Percentiles rank a stretch among this genome's conserved stretches.
These are phyloP conservation scores for Drechslera avenae DNA, from an alignment of 2,329 filamentous ascomycete species.

Conservation along the genomic window DNA sequence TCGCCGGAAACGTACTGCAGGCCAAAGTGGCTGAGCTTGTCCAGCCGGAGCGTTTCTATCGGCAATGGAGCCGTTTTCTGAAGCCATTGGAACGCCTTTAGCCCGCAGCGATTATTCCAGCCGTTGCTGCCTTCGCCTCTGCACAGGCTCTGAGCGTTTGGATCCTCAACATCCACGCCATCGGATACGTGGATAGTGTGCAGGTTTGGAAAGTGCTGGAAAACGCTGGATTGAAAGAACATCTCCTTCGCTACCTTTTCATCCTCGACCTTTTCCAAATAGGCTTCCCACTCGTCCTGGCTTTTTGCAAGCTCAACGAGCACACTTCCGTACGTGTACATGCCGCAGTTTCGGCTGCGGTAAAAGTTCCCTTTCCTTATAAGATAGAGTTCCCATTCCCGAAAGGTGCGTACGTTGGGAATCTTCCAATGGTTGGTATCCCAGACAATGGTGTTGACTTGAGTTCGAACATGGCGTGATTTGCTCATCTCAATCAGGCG, in stretches of 20 bases:
- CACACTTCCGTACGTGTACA: not conserved
- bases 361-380: not conserved
- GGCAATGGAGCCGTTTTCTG: not conserved
- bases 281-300: constrained; percentile 13
- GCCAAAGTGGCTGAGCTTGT: not conserved
- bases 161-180: not conserved
- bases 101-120: not conserved
- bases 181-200: constrained; percentile 3
- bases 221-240: not conserved
- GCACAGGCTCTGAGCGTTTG: not conserved
- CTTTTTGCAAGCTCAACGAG: constrained; percentile 2
- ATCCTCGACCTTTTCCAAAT: constrained; percentile 10
- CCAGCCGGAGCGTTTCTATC: constrained; percentile 5
- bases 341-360: not conserved
- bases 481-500: constrained; percentile 10
- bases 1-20: not conserved
- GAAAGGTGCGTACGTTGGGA: constrained; percentile 6
- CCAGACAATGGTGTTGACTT: constrained; percentile 15
- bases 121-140: constrained; percentile 8
- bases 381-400: constrained; percentile 15
- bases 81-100: not conserved
- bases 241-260: not conserved
- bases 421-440: constrained; percentile 18
- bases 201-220: constrained; percentile 8
- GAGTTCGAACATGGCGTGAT: constrained; percentile 7